Base-by-base conservation (phyloP, 768 basidiomycete species). In the Termitomyces sp. region DNA sequence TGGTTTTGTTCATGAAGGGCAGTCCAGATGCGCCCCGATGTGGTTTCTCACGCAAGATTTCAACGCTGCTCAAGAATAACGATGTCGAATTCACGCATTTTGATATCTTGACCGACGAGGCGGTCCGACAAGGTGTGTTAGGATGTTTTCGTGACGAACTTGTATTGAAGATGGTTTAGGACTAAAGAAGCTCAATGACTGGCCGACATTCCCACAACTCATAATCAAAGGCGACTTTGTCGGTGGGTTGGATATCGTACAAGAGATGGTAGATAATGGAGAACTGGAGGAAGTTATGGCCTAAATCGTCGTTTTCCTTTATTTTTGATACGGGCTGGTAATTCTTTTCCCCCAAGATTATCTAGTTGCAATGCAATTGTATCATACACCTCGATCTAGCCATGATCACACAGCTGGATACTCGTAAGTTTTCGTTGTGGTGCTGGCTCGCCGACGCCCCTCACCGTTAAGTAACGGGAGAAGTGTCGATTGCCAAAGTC, bases 1-100 rank as follows among this genome's bases (percentile, higher is more conserved):
- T 94, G 11, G 86, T 96, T 26, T 64, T 95, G 55, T 93, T 95
- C 77, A 95, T 96, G 91, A 96, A 96, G 69, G 93, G 93, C 19
- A 77, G 71, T 49, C 91, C 92, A 0, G 79, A 85, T 32, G 74
- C 71, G 2, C 93, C 93, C 6, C 82, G 86, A 54, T 96, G 93
- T 61, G 92, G 92, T 2, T 96, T 94, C 67, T 91, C 89, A 5
- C 74, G 85, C 56, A 83, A 87, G 73, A 88, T 90, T 2, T 82
- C 87, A 12, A 77, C 68, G 2, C 68, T 94, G 47, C 70, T 96
- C 58, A 74, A 78, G 58, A 84, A 85, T 2, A 75, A 88, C 54
- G 70, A 74, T 0, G 79, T 93, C 15, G 69, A 77, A 49, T 95
- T 89, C 66, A 77, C 81, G 2, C 79, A 83, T 65, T 94, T 93